Evolutionary conservation across 2,329 filamentous ascomycete genomes (phyloP).

Genomic region (Talaromyces sp.): DNA sequence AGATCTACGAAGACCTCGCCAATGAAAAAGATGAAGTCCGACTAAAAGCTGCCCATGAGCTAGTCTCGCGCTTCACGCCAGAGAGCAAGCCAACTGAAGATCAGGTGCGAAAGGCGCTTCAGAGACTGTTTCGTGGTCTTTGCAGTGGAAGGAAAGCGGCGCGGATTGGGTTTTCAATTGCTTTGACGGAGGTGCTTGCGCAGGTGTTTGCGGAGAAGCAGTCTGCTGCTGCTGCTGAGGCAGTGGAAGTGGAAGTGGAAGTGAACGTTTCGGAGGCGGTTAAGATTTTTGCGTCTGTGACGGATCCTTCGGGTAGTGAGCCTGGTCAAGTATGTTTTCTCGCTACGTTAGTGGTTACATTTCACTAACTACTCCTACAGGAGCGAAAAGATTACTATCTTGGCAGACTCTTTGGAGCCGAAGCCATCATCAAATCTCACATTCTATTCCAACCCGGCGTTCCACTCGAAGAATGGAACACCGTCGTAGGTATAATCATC

Average conservation of each 20-base stretch:
- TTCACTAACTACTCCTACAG: slow-evolving; percentile 50
- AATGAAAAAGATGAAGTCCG: slow-evolving; percentile 48
- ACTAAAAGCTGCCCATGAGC: slow-evolving; percentile 45
- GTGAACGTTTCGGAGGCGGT: slow-evolving; percentile 47
- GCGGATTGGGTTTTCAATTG: slow-evolving; percentile 83
- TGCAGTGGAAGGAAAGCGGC: slow-evolving; percentile 88
- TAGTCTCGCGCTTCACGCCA: slow-evolving; percentile 47
- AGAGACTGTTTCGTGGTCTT: slow-evolving; percentile 78
- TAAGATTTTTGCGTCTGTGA: slow-evolving; percentile 54
- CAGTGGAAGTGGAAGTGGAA: slow-evolving; percentile 36
- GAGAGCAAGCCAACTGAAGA: slow-evolving; percentile 42
- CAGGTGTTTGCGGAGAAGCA: slow-evolving; percentile 57
- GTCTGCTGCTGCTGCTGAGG: slow-evolving; percentile 19
- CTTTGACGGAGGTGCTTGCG: slow-evolving; percentile 75
- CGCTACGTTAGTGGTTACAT: background rate
- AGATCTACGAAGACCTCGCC: slow-evolving; percentile 51
- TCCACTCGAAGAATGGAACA: slow-evolving; percentile 52
- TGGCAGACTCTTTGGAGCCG: slow-evolving; percentile 81
- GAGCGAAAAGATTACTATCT: slow-evolving; percentile 84
- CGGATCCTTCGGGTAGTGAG: slow-evolving; percentile 52
- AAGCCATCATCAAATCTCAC: slow-evolving; percentile 78
- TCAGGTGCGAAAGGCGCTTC: slow-evolving; percentile 45
- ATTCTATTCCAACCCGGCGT: slow-evolving; percentile 63
- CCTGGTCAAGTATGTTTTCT: slow-evolving; percentile 51
- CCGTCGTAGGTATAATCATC: slow-evolving; percentile 70